phyloP scores from a whole-genome alignment of 1,284 basidiomycete species.

The Caloboletus inedulis region DNA sequence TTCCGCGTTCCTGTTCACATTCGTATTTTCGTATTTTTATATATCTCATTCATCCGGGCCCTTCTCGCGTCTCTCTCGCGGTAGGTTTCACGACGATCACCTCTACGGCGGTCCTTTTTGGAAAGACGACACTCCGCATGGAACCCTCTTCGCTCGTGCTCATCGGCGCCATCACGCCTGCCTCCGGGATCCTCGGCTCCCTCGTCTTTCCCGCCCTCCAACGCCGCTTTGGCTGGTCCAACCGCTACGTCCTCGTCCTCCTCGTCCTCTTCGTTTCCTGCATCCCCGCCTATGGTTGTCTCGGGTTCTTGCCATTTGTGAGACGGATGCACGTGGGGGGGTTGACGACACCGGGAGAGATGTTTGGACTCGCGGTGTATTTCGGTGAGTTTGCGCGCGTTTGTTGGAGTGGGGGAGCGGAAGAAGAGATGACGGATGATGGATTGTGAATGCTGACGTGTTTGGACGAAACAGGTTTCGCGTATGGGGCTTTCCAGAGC shows the following conservation, averaged over 20 bases:
- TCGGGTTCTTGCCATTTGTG: conserved; percentile 67
- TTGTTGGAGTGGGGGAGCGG: background rate
- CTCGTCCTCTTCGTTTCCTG: conserved; percentile 65
- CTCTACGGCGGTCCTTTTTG: conserved; percentile 79
- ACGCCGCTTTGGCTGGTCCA: conserved; percentile 57
- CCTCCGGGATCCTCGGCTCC: conserved; percentile 72
- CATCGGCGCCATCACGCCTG: conserved; percentile 66
- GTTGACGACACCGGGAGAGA: conserved; percentile 74
- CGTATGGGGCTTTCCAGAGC: conserved; percentile 78
- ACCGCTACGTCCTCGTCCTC: conserved; percentile 61
- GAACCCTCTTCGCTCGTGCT: conserved; percentile 65
- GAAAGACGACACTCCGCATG: conserved; percentile 78
- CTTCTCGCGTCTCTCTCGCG: background rate
- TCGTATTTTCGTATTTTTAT: background rate
- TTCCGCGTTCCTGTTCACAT: background rate
- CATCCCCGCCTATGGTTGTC: conserved; percentile 79
- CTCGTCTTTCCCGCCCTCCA: conserved; percentile 70
- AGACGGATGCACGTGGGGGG: conserved; percentile 57
- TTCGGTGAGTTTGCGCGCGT: conserved; percentile 53
- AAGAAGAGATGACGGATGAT: background rate
- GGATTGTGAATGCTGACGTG: background rate
- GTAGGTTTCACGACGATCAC: conserved; percentile 80
- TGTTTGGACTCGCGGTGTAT: conserved; percentile 78
- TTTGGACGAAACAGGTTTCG: conserved; percentile 42
- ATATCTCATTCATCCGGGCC: background rate